phyloP scores from a whole-genome alignment of 768 basidiomycete species.

The Tylopilus rubrobrunneus region DNA sequence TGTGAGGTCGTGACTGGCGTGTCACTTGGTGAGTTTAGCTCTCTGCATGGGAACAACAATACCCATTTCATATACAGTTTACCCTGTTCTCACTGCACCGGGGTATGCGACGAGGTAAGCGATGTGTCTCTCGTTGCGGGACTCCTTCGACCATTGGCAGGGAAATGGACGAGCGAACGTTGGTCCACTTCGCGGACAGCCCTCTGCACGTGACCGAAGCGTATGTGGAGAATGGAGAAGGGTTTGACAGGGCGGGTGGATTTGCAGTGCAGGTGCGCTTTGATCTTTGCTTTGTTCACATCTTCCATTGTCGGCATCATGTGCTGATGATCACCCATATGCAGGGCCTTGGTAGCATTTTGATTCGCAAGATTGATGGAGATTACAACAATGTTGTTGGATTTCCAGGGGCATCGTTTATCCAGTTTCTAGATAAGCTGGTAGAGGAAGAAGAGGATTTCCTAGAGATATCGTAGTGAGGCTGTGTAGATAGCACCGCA shows the following conservation, averaged over 20 bases:
- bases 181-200: constrained; percentile 75
- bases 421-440: constrained; percentile 65
- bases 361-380: constrained; percentile 84
- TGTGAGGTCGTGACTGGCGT: constrained; percentile 96
- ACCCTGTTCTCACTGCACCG: constrained; percentile 69
- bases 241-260: constrained; percentile 85
- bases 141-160: constrained; percentile 32
- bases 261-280: constrained; percentile 81
- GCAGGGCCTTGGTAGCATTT: constrained; percentile 78
- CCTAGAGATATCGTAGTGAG: constrained; percentile 28
- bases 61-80: constrained; percentile 40
- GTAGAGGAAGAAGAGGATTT: constrained; percentile 78
- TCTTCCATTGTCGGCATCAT: too few species aligned
- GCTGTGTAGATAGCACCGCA: neutral
- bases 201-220: constrained; percentile 57
- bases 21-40: constrained; percentile 71
- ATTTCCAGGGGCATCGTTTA: constrained; percentile 86
- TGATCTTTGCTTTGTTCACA: neutral
- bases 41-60: too few species aligned
- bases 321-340: neutral
- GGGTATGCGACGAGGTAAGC: constrained; percentile 67
- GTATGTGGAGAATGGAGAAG: constrained; percentile 84
- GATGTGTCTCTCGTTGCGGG: neutral
- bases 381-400: constrained; percentile 91
- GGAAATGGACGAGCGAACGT: constrained; percentile 76